Conservation (phyloP, 495 filamentous ascomycete species). For the Aspergillus funiculosus region DNA sequence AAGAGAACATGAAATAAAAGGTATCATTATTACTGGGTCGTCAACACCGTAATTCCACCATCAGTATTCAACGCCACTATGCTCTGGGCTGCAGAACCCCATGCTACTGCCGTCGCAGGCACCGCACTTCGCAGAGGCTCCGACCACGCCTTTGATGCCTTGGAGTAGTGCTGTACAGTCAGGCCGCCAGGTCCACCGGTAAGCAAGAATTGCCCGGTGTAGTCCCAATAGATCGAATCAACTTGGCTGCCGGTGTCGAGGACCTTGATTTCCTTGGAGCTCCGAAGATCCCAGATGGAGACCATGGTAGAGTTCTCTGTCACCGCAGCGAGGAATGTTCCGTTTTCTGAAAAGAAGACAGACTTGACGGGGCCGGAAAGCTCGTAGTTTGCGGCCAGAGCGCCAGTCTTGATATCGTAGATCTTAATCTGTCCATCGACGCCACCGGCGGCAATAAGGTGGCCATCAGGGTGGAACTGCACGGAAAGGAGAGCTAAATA, state of each 20-base stretch:
- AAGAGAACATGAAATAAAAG: too few species aligned
- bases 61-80: conserved; percentile 68
- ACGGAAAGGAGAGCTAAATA: conserved; percentile 65
- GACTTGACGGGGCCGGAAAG: conserved; percentile 62
- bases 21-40: conserved; percentile 40
- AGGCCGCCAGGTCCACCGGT: conserved; percentile 74
- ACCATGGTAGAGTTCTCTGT: conserved; percentile 66
- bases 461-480: conserved; percentile 91
- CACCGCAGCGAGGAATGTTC: conserved; percentile 85
- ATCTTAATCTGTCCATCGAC: conserved; percentile 72
- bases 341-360: conserved; percentile 90
- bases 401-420: conserved; percentile 72
- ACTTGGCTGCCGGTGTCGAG: conserved; percentile 76
- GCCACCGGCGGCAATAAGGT: conserved; percentile 81
- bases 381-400: conserved; percentile 63
- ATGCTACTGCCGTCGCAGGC: conserved; percentile 64
- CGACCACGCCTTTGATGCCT: conserved; percentile 78
- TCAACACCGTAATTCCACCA: conserved; percentile 65
- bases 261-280: conserved; percentile 67
- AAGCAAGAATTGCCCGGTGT: conserved; percentile 88
- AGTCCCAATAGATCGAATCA: conserved; percentile 76
- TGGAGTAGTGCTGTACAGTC: conserved; percentile 81
- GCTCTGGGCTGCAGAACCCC: conserved; percentile 69
- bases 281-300: conserved; percentile 86
- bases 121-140: conserved; percentile 75